phyloP scores from a whole-genome alignment of 1,284 basidiomycete genomes.

The Tetrapyrgos nigripes region DNA sequence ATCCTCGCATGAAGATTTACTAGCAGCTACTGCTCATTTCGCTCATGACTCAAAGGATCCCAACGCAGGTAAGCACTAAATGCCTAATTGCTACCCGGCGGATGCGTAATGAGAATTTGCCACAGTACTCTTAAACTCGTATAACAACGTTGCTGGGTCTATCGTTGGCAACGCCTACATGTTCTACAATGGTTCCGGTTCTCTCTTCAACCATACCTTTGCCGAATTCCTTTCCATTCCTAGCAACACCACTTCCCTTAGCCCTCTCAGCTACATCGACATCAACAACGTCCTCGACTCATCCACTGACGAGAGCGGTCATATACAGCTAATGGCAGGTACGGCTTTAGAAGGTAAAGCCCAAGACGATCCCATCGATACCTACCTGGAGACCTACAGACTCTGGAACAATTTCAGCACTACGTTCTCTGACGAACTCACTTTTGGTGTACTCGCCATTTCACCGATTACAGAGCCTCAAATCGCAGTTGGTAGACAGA shows the following conservation, averaged over 20 bases:
- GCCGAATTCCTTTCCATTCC: constrained; percentile 44
- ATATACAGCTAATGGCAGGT: neutral
- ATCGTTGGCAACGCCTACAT: constrained; percentile 25
- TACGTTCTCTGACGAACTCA: constrained; percentile 26
- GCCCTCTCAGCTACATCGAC: constrained; percentile 40
- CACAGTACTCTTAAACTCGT: constrained; percentile 23
- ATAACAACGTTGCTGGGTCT: constrained; percentile 16
- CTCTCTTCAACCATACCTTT: constrained; percentile 37
- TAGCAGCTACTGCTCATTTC: constrained; percentile 43
- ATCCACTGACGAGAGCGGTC: constrained; percentile 16
- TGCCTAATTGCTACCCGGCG: neutral
- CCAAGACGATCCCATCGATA: neutral
- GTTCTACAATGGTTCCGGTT: constrained; percentile 41
- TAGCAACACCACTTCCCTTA: constrained; percentile 26
- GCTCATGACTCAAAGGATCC: constrained; percentile 41
- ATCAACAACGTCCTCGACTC: constrained; percentile 34
- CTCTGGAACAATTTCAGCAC: constrained; percentile 23
- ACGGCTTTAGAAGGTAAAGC: neutral
- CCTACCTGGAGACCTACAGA: constrained; percentile 8
- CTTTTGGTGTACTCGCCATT: constrained; percentile 37
- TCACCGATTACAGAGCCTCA: constrained; percentile 43
- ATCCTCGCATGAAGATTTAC: constrained; percentile 39
- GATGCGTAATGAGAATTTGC: constrained; percentile 25
- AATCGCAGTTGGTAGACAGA: constrained; percentile 34
- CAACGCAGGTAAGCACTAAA: constrained; percentile 36